Evolutionary conservation across 1,284 basidiomycete species (phyloP), one percentile per base, ranked within the genome.

Genomic region (Malassezia brasiliensis): DNA sequence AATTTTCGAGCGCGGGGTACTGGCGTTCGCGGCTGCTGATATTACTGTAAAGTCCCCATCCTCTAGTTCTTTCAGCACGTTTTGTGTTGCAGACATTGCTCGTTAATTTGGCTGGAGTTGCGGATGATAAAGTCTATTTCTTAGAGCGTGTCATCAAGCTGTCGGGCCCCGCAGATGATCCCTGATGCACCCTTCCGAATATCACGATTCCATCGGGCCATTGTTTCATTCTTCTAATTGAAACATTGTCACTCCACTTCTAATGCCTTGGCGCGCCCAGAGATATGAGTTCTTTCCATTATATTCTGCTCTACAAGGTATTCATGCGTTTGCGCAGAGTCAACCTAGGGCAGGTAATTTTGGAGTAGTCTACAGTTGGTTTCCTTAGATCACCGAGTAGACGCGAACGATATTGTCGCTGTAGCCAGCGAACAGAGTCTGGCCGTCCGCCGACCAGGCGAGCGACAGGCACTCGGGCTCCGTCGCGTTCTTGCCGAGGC

Each of bases 391-490:
- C 48, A 77, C 76, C 60, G 74, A 69, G 71, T 71, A 77, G 52
- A 77, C 75, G 46, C 76, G 70, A 49, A 76, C 69, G 35, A 69
- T 61, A 65, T 74, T 66, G 73, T 77, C 76, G 47, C 74, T 67
- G 74, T 77, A 77, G 48, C 91, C 91, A 56, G 69, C 69, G 76
- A 94, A 96, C 65, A 98, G 82, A 54, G 90, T 94, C 80, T 93
- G 88, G 62, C 93, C 93, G 77, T 96, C 93, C 59, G 93, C 85
- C 59, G 90, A 96, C 94, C 94, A 99, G 65, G 94, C 88, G 71
- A 99, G 88, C 54, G 91, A 96, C 53, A 91, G 87, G 78, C 89
- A 93, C 80, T 96, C 89, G 45, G 94, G 91, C 72, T 88, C 87
- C 72, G 84, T 83, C 50, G 86, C 83, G 68, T 85, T 84, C 68